Conservation (phyloP, 2,329 filamentous ascomycete species). For the Aspergillus spinulosporus region DNA sequence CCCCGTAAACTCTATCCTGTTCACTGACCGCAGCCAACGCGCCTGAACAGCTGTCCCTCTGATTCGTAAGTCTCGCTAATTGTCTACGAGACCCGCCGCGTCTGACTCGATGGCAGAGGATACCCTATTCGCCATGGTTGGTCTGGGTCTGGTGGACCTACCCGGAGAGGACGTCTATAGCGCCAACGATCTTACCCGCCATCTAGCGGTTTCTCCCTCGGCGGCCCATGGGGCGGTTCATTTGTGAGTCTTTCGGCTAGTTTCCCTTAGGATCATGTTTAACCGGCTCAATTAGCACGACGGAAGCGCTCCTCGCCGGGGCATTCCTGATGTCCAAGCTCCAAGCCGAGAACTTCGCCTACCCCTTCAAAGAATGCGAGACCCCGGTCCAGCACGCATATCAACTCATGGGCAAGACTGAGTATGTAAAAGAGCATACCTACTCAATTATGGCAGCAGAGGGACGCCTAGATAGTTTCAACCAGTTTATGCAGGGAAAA, state of each 20-base stretch:
- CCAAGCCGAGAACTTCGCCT: constrained; percentile 36
- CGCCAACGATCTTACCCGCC: not conserved
- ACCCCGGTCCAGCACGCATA: constrained; percentile 40
- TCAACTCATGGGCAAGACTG: constrained; percentile 31
- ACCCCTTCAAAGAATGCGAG: constrained; percentile 37
- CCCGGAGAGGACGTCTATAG: not conserved
- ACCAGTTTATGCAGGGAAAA: constrained; percentile 43
- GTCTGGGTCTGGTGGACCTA: not conserved
- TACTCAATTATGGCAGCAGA: constrained; percentile 40
- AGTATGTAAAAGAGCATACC: constrained; percentile 34
- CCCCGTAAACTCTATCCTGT: not conserved
- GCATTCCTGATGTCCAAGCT: constrained; percentile 42
- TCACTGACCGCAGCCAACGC: not conserved
- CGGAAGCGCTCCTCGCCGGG: constrained; percentile 36
- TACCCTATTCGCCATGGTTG: not conserved
- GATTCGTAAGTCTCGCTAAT: not conserved
- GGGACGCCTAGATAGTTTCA: constrained; percentile 42
- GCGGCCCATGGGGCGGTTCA: not conserved
- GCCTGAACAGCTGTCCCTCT: not conserved
- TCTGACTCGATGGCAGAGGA: not conserved
- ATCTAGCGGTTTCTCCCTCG: not conserved
- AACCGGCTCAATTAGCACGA: constrained; percentile 26
- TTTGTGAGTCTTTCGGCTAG: not conserved
- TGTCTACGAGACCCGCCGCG: too few species aligned
- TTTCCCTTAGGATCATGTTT: not conserved